Percentiles rank a stretch among this genome's conserved stretches.
These are phyloP conservation scores for Curvularia verruculosa DNA, from an alignment of 2,329 filamentous ascomycete genomes.

Conservation along the genomic window DNA sequence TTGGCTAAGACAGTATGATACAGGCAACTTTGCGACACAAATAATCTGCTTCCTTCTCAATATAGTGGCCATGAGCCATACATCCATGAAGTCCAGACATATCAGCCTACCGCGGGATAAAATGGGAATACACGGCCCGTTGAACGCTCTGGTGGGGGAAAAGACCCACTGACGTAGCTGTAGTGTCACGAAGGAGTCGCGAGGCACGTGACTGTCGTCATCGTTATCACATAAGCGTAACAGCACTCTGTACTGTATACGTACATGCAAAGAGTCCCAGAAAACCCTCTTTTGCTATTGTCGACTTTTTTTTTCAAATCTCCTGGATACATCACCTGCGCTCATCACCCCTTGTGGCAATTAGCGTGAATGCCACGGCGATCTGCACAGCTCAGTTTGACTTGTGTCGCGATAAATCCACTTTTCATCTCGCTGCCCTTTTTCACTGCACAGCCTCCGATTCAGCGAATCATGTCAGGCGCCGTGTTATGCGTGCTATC, in stretches of 20 bases:
- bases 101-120: neutral
- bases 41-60: neutral
- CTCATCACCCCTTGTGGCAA: neutral
- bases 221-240: slow-evolving; percentile 1
- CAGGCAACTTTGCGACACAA: neutral
- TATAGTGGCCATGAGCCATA: neutral
- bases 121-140: neutral
- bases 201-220: slow-evolving; percentile 27
- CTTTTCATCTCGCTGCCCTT: slow-evolving; percentile 18
- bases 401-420: slow-evolving; percentile 10
- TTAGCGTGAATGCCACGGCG: slow-evolving; percentile 4
- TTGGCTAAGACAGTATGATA: neutral
- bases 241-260: no score
- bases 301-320: neutral
- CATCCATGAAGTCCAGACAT: neutral
- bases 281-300: neutral
- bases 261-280: neutral
- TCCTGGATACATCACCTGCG: neutral
- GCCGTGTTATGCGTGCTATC: neutral
- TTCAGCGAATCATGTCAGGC: neutral
- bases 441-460: neutral
- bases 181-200: slow-evolving; percentile 23
- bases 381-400: slow-evolving; percentile 9
- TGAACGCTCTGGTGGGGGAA: slow-evolving; percentile 3
- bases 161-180: slow-evolving; percentile 23